Evolutionary conservation across 2,329 filamentous ascomycete species (phyloP), one percentile per base, ranked within the genome.

Genomic region (Chaetomiaceae sp.): DNA sequence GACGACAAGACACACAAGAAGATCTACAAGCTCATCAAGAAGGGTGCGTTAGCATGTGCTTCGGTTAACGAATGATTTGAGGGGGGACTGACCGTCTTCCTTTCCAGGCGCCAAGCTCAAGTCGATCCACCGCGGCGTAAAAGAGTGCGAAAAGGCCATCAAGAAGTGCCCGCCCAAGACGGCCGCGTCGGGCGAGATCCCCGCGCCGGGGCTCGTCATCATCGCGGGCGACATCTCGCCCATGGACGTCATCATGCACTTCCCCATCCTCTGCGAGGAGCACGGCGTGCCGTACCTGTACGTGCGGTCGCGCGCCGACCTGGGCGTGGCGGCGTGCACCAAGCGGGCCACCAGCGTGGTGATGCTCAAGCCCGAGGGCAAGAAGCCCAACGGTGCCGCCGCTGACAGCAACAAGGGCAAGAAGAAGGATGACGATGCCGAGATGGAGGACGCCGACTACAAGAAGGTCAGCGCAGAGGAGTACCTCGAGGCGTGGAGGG

Each of bases 271-370:
- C 54, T 97, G 94, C 81, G 94, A 99, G 77, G 92, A 97, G 75
- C 91, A 96, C 80, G 89, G 89, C 73, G 89, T 96, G 56, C 94
- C 94, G 31, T 99, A 97, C 76, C 84, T 99, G 72, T 99, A 95
- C 72, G 89, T 99, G 65, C 84, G 86, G 57, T 95, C 88, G 66
- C 87, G 94, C 64, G 92, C 91, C 57, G 92, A 97, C 76, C 84
- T 99, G 54, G 94, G 94, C 67, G 89, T 89, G 63, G 92, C 94
- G 3, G 91, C 91, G 57, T 88, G 87, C 71, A 99, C 94, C 46
- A 99, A 97, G 85, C 81, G 94, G 60, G 94, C 94, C 47, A 99
- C 94, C 33, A 95, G 88, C 70, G 94, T 99, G 51, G 90, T 96
- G 64, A 95, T 99, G 91, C 83, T 87, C 54, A 64, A 66, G 60